phyloP scores from a whole-genome alignment of 805 yeast genomes.

The Saturnispora dispora region DNA sequence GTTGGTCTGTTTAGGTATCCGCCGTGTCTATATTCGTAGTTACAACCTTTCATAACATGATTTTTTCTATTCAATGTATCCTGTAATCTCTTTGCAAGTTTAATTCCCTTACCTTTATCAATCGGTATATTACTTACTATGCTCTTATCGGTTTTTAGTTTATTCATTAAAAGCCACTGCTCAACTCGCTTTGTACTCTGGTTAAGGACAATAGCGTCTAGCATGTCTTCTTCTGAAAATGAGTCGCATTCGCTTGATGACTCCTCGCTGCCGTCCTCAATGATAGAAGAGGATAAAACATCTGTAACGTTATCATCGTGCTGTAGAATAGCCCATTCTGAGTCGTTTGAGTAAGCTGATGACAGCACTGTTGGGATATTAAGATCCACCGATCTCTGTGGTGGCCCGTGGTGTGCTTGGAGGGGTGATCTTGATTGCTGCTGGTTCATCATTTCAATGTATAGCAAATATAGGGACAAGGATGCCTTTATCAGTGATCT shows the following conservation, averaged over 20 bases:
- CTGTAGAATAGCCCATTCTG: constrained; percentile 5
- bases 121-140: neutral
- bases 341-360: neutral
- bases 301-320: neutral
- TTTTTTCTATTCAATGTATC: neutral
- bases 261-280: neutral
- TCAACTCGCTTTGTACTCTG: constrained; percentile 4
- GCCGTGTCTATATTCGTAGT: constrained; percentile 16
- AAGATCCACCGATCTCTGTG: neutral
- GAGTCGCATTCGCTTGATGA: neutral
- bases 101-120: neutral
- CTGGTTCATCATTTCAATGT: neutral
- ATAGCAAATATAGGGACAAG: neutral
- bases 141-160: neutral
- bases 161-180: constrained; percentile 1
- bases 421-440: neutral
- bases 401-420: neutral
- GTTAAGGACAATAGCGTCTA: neutral
- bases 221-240: constrained; percentile 1
- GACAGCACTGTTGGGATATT: neutral
- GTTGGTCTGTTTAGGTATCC: constrained; percentile 10
- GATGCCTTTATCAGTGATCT: neutral
- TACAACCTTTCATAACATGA: neutral
- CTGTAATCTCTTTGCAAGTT: neutral
- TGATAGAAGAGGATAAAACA: constrained; percentile 1